A percentile compares a stretch with the other conserved stretches of the same genome.
Conservation (phyloP, 805 yeast species). For the Yarrowia sp. region DNA sequence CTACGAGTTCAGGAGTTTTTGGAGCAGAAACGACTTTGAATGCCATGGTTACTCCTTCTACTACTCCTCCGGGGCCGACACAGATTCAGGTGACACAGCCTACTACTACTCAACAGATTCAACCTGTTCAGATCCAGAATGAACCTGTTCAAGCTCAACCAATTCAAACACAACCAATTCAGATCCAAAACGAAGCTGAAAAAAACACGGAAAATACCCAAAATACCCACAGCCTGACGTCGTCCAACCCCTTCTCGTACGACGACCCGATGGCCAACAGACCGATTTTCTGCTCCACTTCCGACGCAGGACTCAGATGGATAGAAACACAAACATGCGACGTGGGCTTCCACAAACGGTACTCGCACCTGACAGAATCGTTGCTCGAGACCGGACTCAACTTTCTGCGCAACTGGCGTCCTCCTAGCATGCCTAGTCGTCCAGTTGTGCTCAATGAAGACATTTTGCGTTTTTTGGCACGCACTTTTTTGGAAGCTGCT, state of each 20-base stretch:
- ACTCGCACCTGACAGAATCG: neutral
- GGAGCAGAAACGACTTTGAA: neutral
- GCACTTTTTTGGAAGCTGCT: constrained; percentile 5
- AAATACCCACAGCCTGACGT: neutral
- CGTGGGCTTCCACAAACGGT: constrained; percentile 11
- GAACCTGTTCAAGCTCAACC: no score
- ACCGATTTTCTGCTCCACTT: neutral
- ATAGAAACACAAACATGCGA: constrained; percentile 16
- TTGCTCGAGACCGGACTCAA: neutral
- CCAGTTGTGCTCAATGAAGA: neutral
- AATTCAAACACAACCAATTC: no score
- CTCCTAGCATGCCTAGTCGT: neutral
- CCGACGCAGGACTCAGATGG: neutral
- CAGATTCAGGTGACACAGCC: neutral
- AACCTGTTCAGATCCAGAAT: neutral
- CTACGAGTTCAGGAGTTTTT: no score
- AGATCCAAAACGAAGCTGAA: no score
- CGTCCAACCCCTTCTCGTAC: neutral
- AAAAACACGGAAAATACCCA: neutral
- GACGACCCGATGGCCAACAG: neutral
- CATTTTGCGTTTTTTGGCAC: neutral
- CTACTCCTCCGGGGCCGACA: neutral
- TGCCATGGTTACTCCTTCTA: neutral
- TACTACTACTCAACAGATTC: neutral
- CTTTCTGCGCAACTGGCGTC: neutral